Conservation (phyloP, 176 grass and related monocot species). For the Bonia amplexicaulis region DNA sequence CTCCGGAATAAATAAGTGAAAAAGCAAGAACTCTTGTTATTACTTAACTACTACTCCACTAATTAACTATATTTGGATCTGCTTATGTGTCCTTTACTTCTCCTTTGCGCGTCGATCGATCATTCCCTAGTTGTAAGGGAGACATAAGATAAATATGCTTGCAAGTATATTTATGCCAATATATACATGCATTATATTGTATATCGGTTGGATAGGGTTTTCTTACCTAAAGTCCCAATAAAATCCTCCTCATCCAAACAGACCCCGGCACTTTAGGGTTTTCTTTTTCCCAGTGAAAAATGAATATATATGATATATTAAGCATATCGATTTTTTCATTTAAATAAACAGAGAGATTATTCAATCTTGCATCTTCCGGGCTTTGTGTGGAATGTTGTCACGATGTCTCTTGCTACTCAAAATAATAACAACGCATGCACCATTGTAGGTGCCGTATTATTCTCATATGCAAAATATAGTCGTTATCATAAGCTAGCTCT, state of each 20-base stretch:
- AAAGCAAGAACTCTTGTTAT: background rate
- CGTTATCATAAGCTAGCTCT: background rate
- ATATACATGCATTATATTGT: background rate
- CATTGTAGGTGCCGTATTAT: background rate
- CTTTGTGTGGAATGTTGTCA: background rate
- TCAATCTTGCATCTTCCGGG: background rate
- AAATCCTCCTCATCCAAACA: background rate
- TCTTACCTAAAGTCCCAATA: background rate
- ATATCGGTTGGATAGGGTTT: background rate
- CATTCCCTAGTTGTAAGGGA: background rate
- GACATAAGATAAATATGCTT: background rate
- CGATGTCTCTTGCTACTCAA: background rate
- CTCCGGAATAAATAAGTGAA: background rate
- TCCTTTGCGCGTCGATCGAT: background rate
- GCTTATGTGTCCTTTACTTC: background rate
- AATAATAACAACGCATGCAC: background rate
- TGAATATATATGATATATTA: background rate
- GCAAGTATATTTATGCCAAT: background rate
- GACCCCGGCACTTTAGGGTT: background rate
- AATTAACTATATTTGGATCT: conserved; percentile 18
- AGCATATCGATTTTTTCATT: background rate
- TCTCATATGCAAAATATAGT: background rate
- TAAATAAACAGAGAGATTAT: background rate
- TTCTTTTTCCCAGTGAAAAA: background rate
- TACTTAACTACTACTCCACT: background rate